phyloP scores from a whole-genome alignment of 352 stramenopile species.

The Globisporangium spiculum region DNA sequence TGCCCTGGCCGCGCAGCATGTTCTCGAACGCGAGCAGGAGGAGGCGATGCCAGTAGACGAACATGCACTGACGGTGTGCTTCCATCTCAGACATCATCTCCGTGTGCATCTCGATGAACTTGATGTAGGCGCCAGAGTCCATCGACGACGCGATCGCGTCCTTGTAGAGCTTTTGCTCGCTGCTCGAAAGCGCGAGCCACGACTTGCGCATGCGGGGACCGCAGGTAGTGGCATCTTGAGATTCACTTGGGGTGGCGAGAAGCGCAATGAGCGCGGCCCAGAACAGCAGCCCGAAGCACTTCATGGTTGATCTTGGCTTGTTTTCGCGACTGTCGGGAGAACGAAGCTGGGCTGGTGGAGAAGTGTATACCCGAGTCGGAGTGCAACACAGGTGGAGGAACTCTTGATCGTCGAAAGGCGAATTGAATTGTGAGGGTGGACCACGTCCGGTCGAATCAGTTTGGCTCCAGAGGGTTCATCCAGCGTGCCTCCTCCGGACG shows the following conservation, averaged over 20 bases:
- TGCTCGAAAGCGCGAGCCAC: constrained; percentile 21
- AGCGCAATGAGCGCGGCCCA: constrained; percentile 1
- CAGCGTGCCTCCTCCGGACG: too few species aligned
- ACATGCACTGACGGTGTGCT: constrained; percentile 35
- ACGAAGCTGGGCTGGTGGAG: constrained; percentile 18
- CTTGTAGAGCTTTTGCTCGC: constrained; percentile 21
- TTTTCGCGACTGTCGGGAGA: not conserved
- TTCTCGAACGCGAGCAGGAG: constrained; percentile 54
- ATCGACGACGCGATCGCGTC: constrained; percentile 21
- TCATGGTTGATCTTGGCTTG: constrained; percentile 15
- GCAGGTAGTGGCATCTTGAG: not conserved
- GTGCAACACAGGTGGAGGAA: not conserved
- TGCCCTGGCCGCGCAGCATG: constrained; percentile 43
- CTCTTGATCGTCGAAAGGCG: not conserved
- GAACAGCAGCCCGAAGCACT: constrained; percentile 2
- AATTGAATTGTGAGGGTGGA: not conserved
- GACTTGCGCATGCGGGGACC: constrained; percentile 19
- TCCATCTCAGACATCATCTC: constrained; percentile 18
- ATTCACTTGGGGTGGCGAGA: constrained; percentile 20
- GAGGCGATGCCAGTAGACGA: constrained; percentile 51
- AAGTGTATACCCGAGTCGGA: not conserved
- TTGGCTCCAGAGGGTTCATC: not conserved
- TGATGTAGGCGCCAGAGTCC: constrained; percentile 27
- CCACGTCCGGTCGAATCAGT: not conserved
- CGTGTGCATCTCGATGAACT: constrained; percentile 5